Base-by-base conservation (phyloP, 768 basidiomycete species). In the Collybia mongolica region DNA sequence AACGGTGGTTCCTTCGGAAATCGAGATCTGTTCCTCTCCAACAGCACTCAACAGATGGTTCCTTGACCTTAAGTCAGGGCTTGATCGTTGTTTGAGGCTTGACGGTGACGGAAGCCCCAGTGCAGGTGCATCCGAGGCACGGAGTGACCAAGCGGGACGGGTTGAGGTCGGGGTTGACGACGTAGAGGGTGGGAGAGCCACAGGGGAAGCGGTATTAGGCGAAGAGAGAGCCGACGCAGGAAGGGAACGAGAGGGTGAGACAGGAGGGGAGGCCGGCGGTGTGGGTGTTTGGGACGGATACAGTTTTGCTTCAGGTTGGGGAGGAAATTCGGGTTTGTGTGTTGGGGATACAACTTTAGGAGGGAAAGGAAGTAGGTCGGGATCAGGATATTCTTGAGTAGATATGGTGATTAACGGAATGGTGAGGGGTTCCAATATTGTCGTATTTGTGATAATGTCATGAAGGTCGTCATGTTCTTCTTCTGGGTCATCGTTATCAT, bases 181-280 rank as follows among this genome's bases (percentile, higher is more conserved):
- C 2, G 20, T 28, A 6, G 49, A 23, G 18, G 7, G 19, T n/a
- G 45, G 32, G 6, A 23, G 20, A 22, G 44, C 19, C 36, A 22
- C 44, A 15, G 44, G 35, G 3, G 19, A 35, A 19, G 23, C 18
- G 9, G 39, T 41, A 20, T 41, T 12, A 17, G 39, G 18, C n/a
- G 35, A 22, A 22, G 29, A 38, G 15, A 36, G 17, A 11, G 36
- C 46, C n/a, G 43, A 15, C 44, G 29, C 22, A 49, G 28, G 20
- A 2, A 19, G 38, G 39, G 52, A 15, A 28, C 17, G 28, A n/a
- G 17, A 39, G 12, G 36, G 39, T 4, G 52, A 28, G 3, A 18
- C 15, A 8, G 55, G 73, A 1, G 75, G 75, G 7, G 75, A 76
- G 5, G 71, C 73, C 1, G 75, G 75, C 1, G 75, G 75, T 3